Evolutionary conservation across 352 stramenopile species (phyloP), one percentile per base, ranked within the genome.

Genomic region (Pythium grandisporangium): DNA sequence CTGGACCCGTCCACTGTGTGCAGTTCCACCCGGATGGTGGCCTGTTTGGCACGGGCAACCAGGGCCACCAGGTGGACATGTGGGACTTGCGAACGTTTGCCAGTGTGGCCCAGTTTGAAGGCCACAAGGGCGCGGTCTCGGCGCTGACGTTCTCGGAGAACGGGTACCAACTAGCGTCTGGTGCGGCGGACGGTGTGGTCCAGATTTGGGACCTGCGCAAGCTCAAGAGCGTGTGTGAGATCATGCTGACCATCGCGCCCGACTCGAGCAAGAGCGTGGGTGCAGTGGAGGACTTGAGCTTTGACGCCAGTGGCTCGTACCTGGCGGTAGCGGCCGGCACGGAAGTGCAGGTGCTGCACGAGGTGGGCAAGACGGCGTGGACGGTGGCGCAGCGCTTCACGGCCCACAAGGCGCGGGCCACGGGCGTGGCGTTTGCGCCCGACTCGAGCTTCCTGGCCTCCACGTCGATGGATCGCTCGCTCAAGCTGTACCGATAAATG

Each of bases 161-260:
- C 55, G 95, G 95, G 21, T 98, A 98, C 59, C 73, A 97, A 37
- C 58, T 98, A 24, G 91, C 84, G 1, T 88, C 84, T 12, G 81
- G 73, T 14, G 70, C 67, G 20, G 56, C 72, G 21, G 81, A 94
- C 26, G 89, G 85, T 8, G 46, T 77, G 17, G 70, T 97, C 30
- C 71, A 78, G 45, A 63, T 98, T 19, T 98, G 90, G 91, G 95
- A 98, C 60, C 61, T 98, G 49, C 84, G 92, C 39, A 96, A 94
- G 59, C 71, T 86, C 30, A 82, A 82, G 49, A 90, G 64, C 50
- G 75, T 94, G 37, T 67, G 64, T 22, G 65, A 82, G 45, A 22
- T 90, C 30, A 62, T 85, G 30, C 36, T 84, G 25, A 74, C 57
- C 29, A n/a, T n/a, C n/a, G 37, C 51, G 24, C 17, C 53, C 13